Conservation (phyloP, 257 asterid species). For the Solanum stenotomum region DNA sequence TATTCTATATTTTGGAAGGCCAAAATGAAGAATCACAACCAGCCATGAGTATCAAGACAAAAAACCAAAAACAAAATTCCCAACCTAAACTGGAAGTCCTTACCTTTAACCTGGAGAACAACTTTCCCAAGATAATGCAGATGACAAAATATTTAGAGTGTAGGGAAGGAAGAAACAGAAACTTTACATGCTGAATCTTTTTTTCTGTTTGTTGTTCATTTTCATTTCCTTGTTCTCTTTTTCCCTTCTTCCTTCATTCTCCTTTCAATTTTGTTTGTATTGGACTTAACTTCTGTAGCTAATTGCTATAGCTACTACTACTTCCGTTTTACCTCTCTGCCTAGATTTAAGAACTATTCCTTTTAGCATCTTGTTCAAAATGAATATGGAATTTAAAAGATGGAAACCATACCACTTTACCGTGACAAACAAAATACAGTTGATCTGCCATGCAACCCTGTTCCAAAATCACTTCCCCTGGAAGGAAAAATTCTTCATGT, state of each 20-base stretch:
- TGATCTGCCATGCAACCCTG: slow-evolving; percentile 47
- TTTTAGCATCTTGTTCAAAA: neutral
- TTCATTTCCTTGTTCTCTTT: neutral
- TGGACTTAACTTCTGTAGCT: neutral
- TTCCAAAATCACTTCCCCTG: slow-evolving; percentile 58
- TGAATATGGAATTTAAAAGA: neutral
- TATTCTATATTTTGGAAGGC: neutral
- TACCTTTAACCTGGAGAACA: neutral
- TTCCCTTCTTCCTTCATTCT: neutral
- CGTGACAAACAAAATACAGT: slow-evolving; percentile 51
- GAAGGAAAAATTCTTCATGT: slow-evolving; percentile 68
- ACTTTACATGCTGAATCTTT: neutral
- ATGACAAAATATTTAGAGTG: neutral
- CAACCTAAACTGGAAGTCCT: neutral
- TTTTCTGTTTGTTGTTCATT: neutral
- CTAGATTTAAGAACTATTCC: neutral
- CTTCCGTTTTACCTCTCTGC: neutral
- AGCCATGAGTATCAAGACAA: neutral
- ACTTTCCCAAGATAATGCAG: neutral
- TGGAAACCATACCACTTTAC: slow-evolving; percentile 40
- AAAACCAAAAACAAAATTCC: neutral
- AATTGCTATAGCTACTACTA: neutral
- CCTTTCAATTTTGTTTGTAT: neutral
- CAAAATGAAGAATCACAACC: neutral
- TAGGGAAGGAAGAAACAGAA: neutral